These are phyloP conservation scores for Pestalotiopsis sp. DNA, from an alignment of 2,329 filamentous ascomycete genomes.

Conservation along the genomic window DNA sequence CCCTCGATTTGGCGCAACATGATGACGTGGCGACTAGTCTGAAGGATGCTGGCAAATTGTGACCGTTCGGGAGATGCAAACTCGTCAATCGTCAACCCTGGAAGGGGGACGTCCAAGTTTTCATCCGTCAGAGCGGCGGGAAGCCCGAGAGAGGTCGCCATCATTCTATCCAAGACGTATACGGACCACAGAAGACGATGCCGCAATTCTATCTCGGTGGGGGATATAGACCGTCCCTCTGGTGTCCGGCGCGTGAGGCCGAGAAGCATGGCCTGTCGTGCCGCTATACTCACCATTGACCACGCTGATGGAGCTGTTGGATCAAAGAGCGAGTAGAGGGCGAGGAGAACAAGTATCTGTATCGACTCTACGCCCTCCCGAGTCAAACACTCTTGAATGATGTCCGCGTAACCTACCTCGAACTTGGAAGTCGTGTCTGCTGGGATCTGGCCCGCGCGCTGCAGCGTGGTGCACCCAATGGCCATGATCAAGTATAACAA, in stretches of 20 bases:
- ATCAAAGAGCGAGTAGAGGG: slow-evolving; percentile 47
- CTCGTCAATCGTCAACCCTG: slow-evolving; percentile 46
- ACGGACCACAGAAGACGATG: slow-evolving; percentile 48
- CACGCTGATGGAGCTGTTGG: slow-evolving; percentile 40
- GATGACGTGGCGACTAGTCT: slow-evolving; percentile 47
- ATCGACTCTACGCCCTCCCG: slow-evolving; percentile 39
- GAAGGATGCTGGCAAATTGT: slow-evolving; percentile 41
- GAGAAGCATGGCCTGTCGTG: slow-evolving; percentile 41
- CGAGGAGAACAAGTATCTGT: slow-evolving; percentile 43
- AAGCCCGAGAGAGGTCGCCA: slow-evolving; percentile 42
- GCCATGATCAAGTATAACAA: slow-evolving; percentile 47
- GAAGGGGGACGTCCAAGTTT: slow-evolving; percentile 42
- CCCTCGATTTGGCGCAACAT: slow-evolving; percentile 46
- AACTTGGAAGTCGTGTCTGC: slow-evolving; percentile 33
- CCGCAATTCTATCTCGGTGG: slow-evolving; percentile 31
- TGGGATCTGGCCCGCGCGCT: slow-evolving; percentile 43
- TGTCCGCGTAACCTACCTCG: slow-evolving; percentile 39
- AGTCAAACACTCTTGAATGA: slow-evolving; percentile 42
- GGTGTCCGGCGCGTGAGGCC: slow-evolving; percentile 36
- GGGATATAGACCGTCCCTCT: slow-evolving; percentile 27
- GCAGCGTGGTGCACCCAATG: slow-evolving; percentile 46
- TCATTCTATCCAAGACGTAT: slow-evolving; percentile 48
- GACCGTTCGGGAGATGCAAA: slow-evolving; percentile 41
- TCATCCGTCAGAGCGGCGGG: slow-evolving; percentile 41
- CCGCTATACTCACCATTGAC: slow-evolving; percentile 41